Evolutionary conservation across 108 stramenopile species (phyloP).

Genomic region (Nitzschia sp.): DNA sequence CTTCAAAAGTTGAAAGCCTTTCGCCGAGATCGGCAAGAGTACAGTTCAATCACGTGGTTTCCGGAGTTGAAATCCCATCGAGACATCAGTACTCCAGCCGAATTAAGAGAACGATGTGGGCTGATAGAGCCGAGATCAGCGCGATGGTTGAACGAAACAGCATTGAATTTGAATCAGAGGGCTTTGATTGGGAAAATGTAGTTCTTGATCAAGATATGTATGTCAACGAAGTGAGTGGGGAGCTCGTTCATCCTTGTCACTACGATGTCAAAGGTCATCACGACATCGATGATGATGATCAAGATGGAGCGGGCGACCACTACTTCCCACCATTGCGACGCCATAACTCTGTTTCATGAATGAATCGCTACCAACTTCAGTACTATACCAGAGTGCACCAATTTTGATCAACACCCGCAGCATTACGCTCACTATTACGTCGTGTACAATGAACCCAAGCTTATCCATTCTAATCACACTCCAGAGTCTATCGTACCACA

Average conservation of each 20-base stretch:
- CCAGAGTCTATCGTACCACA: too few species aligned
- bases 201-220: constrained; percentile 50
- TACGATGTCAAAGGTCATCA: neutral
- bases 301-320: neutral
- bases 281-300: neutral
- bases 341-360: too few species aligned
- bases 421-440: too few species aligned
- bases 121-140: constrained; percentile 30
- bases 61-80: constrained; percentile 53
- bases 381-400: too few species aligned
- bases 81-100: constrained; percentile 48
- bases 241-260: constrained; percentile 29
- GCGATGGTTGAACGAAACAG: constrained; percentile 49
- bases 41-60: constrained; percentile 34
- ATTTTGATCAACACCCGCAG: too few species aligned
- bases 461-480: too few species aligned
- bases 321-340: neutral
- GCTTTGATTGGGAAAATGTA: constrained; percentile 56
- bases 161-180: constrained; percentile 62
- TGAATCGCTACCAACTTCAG: too few species aligned
- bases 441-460: too few species aligned
- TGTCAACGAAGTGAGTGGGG: constrained; percentile 17
- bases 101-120: constrained; percentile 39
- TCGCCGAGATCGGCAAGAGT: too few species aligned
- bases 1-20: neutral